These are phyloP conservation scores for Nicotiana knightiana DNA, from an alignment of 257 asterid species.

Conservation along the genomic window DNA sequence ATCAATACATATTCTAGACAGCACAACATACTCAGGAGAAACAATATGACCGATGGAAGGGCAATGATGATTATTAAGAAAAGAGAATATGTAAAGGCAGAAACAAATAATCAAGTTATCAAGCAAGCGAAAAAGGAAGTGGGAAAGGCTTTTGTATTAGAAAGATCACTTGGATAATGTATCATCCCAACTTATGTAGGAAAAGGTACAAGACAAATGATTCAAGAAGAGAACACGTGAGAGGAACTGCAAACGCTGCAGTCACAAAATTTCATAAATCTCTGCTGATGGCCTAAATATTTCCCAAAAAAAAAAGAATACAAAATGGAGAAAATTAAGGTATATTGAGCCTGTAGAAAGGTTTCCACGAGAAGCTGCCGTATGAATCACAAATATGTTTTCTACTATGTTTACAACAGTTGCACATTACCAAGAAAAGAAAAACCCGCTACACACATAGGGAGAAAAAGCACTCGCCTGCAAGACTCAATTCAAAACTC, in stretches of 20 bases:
- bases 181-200: background rate
- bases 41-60: background rate
- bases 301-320: background rate
- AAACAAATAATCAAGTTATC: background rate
- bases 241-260: background rate
- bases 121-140: background rate
- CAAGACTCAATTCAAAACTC: background rate
- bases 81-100: background rate
- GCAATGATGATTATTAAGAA: background rate
- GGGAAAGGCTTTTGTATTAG: background rate
- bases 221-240: background rate
- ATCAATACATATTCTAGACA: background rate
- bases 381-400: background rate
- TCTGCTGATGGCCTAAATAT: background rate
- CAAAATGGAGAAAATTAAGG: background rate
- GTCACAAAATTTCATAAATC: constrained; percentile 4
- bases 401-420: constrained; percentile 7
- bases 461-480: constrained; percentile 4
- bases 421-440: background rate
- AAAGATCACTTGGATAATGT: background rate
- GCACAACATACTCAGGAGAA: background rate
- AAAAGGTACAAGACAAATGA: background rate
- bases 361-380: background rate
- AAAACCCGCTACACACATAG: background rate
- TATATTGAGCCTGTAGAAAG: background rate